These are phyloP conservation scores for Rhizopogon vulgaris DNA, from an alignment of 768 basidiomycete genomes.

Conservation along the genomic window DNA sequence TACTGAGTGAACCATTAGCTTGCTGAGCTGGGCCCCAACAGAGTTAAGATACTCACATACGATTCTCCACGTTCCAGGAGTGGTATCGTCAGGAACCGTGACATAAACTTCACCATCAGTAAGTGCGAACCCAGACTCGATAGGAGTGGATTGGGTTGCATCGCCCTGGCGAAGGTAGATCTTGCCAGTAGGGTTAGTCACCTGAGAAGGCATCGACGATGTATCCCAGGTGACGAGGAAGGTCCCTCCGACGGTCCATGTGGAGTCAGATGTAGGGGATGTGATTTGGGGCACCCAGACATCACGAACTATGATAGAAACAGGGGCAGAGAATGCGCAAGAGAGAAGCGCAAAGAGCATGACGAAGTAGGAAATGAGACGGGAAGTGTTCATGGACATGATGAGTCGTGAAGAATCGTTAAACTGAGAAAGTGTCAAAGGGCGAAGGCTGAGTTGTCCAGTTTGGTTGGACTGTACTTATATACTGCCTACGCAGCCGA, in stretches of 20 bases:
- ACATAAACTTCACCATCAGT: constrained; percentile 29
- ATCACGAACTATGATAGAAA: constrained; percentile 28
- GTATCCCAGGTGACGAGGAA: constrained; percentile 44
- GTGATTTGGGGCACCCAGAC: constrained; percentile 42
- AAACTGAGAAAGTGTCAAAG: neutral
- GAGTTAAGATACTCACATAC: constrained; percentile 32
- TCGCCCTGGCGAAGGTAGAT: constrained; percentile 35
- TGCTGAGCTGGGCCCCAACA: neutral
- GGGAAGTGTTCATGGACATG: constrained; percentile 10
- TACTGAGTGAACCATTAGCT: constrained; percentile 26
- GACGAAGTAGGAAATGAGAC: constrained; percentile 4
- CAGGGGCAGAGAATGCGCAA: constrained; percentile 26
- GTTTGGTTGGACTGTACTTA: neutral
- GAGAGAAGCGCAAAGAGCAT: constrained; percentile 18
- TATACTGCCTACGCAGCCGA: constrained; percentile 13
- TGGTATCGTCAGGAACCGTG: constrained; percentile 31
- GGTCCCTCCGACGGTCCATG: constrained; percentile 36
- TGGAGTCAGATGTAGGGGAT: constrained; percentile 27
- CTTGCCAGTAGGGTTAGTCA: constrained; percentile 40
- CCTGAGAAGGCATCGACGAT: constrained; percentile 34
- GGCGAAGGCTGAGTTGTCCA: neutral
- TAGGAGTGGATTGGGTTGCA: constrained; percentile 25
- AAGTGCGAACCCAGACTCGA: constrained; percentile 35
- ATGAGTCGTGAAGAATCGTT: constrained; percentile 1
- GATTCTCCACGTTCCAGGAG: constrained; percentile 35